phyloP scores from a whole-genome alignment of 2,329 filamentous ascomycete species.

The Fusarium mundagurra region DNA sequence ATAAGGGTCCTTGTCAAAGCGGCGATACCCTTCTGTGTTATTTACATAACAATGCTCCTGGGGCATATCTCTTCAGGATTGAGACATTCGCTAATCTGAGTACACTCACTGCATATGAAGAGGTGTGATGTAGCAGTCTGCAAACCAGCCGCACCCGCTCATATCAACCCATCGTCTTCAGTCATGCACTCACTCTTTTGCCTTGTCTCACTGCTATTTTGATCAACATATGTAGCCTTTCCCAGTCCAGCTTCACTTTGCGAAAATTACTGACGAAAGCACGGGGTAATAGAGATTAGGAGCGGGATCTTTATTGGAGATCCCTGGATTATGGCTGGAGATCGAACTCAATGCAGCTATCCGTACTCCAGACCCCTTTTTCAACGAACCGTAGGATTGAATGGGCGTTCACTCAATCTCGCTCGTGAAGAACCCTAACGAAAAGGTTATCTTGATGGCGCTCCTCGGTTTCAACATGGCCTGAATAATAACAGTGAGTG shows the following conservation, averaged over 20 bases:
- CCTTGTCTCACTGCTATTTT: neutral
- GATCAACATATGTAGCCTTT: neutral
- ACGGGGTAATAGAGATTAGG: neutral
- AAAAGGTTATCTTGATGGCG: conserved; percentile 20
- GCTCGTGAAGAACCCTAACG: conserved; percentile 6
- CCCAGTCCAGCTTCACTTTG: neutral
- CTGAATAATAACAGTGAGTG: neutral
- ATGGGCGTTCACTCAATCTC: conserved; percentile 21
- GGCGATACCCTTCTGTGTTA: neutral
- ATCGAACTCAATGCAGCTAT: neutral
- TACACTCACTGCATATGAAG: neutral
- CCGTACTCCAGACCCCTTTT: conserved; percentile 17
- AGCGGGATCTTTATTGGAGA: neutral
- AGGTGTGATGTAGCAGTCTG: neutral
- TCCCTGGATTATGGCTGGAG: neutral
- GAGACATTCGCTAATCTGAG: neutral
- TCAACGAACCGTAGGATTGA: neutral
- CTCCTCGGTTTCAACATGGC: neutral
- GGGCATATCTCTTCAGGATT: neutral
- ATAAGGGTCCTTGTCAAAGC: neutral
- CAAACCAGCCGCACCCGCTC: neutral
- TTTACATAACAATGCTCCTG: neutral
- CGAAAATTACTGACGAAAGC: neutral
- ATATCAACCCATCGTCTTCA: neutral
- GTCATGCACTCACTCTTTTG: neutral